Conservation (phyloP, 441 rosid genomes). For the Pelargonium fulgidum region DNA sequence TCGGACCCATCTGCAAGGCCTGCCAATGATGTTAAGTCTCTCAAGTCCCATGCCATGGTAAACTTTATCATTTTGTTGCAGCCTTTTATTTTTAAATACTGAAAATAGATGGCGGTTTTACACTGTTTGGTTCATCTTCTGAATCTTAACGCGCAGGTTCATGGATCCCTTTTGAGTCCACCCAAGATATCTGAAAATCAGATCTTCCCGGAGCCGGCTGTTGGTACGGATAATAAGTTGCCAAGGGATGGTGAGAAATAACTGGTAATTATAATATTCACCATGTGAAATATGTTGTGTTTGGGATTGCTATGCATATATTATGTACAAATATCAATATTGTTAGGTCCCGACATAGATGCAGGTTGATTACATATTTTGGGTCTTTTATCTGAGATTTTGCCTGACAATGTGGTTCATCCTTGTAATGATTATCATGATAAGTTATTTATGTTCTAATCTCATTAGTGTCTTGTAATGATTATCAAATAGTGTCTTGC, state of each 20-base stretch:
- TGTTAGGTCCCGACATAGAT: conserved; percentile 11
- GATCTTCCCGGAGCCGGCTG: conserved; percentile 23
- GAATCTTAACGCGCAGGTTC: conserved; percentile 35
- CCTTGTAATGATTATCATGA: conserved; percentile 14
- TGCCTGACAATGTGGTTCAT: conserved; percentile 1
- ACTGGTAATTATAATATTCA: conserved; percentile 7
- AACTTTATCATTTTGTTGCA: conserved; percentile 16
- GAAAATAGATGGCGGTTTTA: conserved; percentile 13
- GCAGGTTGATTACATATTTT: conserved; percentile 18
- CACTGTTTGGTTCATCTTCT: background rate
- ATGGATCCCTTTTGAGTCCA: conserved; percentile 38
- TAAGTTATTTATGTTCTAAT: conserved; percentile 1
- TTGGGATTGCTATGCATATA: conserved; percentile 4
- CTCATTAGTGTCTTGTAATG: too few species aligned
- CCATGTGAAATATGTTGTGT: conserved; percentile 16
- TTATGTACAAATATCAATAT: conserved; percentile 16
- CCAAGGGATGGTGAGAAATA: conserved; percentile 26
- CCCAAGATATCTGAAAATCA: conserved; percentile 34
- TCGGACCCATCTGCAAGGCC: conserved; percentile 43
- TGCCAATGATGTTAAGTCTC: conserved; percentile 30
- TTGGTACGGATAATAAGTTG: conserved; percentile 27
- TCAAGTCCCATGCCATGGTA: conserved; percentile 46
- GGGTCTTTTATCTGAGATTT: conserved; percentile 15
- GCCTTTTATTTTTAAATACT: background rate
- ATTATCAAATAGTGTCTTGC: too few species aligned